Evolutionary conservation across 345 rosid species (phyloP).

Genomic region (Microcos paniculata): DNA sequence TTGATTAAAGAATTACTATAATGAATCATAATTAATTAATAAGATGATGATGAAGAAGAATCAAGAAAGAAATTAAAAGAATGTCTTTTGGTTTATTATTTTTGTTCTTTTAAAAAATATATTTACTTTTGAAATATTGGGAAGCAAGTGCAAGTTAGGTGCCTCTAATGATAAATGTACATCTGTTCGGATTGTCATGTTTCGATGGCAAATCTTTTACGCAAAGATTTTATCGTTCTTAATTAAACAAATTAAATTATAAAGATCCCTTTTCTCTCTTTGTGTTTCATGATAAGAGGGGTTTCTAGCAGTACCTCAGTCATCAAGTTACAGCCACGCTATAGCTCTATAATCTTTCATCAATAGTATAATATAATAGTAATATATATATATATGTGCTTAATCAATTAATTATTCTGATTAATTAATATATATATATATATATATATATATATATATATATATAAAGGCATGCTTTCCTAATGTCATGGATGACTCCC

Average conservation of each 20-base stretch:
- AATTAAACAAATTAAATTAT: neutral
- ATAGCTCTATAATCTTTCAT: slow-evolving; percentile 6
- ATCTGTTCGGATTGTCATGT: slow-evolving; percentile 33
- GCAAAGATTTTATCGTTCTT: slow-evolving; percentile 24
- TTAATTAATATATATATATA: too few species aligned
- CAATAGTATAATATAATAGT: too few species aligned
- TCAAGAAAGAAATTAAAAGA: too few species aligned
- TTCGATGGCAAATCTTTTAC: slow-evolving; percentile 25
- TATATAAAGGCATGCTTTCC: neutral
- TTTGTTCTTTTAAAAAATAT: neutral
- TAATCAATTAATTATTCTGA: too few species aligned
- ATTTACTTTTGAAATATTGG: neutral
- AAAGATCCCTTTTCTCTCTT: neutral
- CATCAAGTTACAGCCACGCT: slow-evolving; percentile 19
- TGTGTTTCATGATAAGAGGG: slow-evolving; percentile 5
- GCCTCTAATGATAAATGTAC: slow-evolving; percentile 23
- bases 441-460: neutral
- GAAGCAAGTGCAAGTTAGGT: slow-evolving; percentile 30
- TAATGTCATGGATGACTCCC: slow-evolving; percentile 38
- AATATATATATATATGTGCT: too few species aligned
- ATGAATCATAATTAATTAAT: too few species aligned
- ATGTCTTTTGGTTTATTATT: too few species aligned
- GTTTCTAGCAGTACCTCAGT: slow-evolving; percentile 13
- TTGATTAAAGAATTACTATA: too few species aligned
- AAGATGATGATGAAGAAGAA: too few species aligned